A percentile compares a stretch with the other conserved stretches of the same genome.
Evolutionary conservation across 2,329 filamentous ascomycete genomes (phyloP).

Genomic region (Colletotrichum sp.): DNA sequence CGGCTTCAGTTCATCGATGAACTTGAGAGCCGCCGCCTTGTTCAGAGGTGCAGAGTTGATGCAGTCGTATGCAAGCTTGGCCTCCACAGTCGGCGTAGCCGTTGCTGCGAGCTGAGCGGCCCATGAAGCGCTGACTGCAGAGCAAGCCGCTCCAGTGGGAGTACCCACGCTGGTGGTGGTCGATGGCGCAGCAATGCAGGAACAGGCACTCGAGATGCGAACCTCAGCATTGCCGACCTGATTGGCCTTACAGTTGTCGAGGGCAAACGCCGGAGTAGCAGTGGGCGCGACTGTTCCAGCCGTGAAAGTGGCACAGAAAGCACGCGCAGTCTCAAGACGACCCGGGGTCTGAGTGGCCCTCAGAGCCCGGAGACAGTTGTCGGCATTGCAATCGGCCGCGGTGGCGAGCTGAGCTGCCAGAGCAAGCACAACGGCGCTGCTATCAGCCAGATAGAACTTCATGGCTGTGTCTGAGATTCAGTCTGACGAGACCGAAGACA

Average conservation of each 20-base stretch:
- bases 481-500: background rate
- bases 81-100: slow-evolving; percentile 28
- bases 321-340: slow-evolving; percentile 30
- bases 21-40: slow-evolving; percentile 31
- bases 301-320: slow-evolving; percentile 30
- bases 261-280: background rate
- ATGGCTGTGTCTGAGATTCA: background rate
- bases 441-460: background rate
- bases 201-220: background rate
- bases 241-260: background rate
- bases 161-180: background rate
- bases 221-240: background rate
- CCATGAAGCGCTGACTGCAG: background rate
- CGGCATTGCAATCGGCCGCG: slow-evolving; percentile 28
- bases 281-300: background rate
- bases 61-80: slow-evolving; percentile 39
- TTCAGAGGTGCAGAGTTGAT: slow-evolving; percentile 41
- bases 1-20: slow-evolving; percentile 39
- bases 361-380: slow-evolving; percentile 40
- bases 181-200: background rate
- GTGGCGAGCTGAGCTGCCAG: background rate
- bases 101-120: background rate
- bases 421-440: background rate
- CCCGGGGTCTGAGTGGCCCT: slow-evolving; percentile 34
- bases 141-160: background rate